Evolutionary conservation across 2,329 filamentous ascomycete species (phyloP).

Genomic region (Lithohypha guttulata): DNA sequence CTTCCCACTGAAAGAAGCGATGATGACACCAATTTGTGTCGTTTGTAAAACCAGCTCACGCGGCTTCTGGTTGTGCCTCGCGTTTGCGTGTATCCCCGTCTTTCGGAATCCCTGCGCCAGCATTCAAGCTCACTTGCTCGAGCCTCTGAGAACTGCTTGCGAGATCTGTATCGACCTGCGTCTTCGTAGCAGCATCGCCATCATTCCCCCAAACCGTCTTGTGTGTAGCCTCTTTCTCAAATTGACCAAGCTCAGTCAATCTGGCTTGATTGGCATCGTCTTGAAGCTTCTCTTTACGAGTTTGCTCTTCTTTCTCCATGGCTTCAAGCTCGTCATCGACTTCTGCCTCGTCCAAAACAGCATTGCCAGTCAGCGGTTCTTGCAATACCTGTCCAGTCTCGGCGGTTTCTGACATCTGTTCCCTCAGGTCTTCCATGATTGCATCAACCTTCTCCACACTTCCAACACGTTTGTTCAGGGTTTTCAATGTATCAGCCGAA

Average conservation of each 20-base stretch:
- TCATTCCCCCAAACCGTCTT: slow-evolving; percentile 21
- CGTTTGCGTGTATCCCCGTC: too few species aligned
- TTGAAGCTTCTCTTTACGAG: slow-evolving; percentile 40
- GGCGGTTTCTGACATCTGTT: slow-evolving; percentile 71
- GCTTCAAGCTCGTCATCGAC: slow-evolving; percentile 79
- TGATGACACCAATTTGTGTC: too few species aligned
- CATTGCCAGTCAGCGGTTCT: slow-evolving; percentile 42
- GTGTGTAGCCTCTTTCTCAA: slow-evolving; percentile 33
- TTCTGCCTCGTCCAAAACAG: slow-evolving; percentile 65
- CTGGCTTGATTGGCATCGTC: slow-evolving; percentile 38
- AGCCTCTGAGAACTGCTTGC: slow-evolving; percentile 18
- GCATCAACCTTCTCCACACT: slow-evolving; percentile 64
- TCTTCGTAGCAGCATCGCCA: not conserved
- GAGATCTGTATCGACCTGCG: slow-evolving; percentile 12
- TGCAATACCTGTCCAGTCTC: slow-evolving; percentile 70
- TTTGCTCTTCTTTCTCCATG: slow-evolving; percentile 53
- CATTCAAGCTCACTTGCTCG: slow-evolving; percentile 12
- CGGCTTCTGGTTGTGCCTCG: too few species aligned
- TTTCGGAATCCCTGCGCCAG: too few species aligned
- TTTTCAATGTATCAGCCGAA: slow-evolving; percentile 60
- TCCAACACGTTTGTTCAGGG: slow-evolving; percentile 66
- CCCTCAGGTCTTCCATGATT: slow-evolving; percentile 62
- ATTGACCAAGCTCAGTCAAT: slow-evolving; percentile 39
- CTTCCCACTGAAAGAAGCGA: too few species aligned
- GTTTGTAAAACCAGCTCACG: too few species aligned